phyloP scores from a whole-genome alignment of 108 stramenopile species.

The Cyclotella kingstonii region DNA sequence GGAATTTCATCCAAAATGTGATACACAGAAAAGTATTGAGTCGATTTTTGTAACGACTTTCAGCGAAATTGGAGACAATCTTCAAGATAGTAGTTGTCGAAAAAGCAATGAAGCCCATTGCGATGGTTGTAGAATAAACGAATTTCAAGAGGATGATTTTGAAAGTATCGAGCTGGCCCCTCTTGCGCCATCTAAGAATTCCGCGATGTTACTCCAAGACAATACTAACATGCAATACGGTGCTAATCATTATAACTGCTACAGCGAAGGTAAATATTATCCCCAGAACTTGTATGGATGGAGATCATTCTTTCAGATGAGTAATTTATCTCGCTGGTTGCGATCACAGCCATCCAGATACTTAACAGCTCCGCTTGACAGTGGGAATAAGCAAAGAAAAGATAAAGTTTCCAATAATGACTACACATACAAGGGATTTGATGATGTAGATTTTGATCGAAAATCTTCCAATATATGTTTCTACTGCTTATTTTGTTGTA shows the following conservation, averaged over 20 bases:
- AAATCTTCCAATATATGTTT: background rate
- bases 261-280: background rate
- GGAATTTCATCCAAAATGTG: background rate
- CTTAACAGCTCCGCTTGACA: background rate
- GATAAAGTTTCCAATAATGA: conserved; percentile 1
- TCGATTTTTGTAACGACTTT: background rate
- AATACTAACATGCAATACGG: background rate
- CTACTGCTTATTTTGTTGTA: background rate
- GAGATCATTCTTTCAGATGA: too few species aligned
- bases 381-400: background rate
- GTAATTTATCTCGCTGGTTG: conserved; percentile 8
- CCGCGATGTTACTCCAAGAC: background rate
- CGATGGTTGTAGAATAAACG: background rate
- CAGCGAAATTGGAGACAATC: too few species aligned
- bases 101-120: too few species aligned
- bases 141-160: background rate
- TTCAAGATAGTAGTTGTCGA: too few species aligned
- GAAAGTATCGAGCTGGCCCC: conserved; percentile 5
- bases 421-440: conserved; percentile 11
- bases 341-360: background rate
- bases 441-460: conserved; percentile 33
- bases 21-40: too few species aligned
- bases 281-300: conserved; percentile 1
- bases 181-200: background rate
- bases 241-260: background rate